These are phyloP conservation scores for Gilbertella persicaria DNA, from an alignment of 371 early-diverging fungal species.

Conservation along the genomic window DNA sequence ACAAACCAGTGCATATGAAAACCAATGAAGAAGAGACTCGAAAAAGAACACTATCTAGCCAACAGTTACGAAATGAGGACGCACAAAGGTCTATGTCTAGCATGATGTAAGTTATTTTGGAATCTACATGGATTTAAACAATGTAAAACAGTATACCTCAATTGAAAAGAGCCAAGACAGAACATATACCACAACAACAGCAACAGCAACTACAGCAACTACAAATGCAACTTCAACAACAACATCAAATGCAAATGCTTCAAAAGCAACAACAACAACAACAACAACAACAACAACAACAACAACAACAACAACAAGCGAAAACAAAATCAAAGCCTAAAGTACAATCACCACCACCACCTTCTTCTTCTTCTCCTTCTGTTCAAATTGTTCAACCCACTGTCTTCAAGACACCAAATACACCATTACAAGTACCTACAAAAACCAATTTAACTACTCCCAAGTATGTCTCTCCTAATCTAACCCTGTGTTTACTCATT, in stretches of 20 bases:
- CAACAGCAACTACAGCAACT: slow-evolving; percentile 10
- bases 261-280: slow-evolving; percentile 11
- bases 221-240: not conserved
- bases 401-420: slow-evolving; percentile 39
- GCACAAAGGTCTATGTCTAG: slow-evolving; percentile 35
- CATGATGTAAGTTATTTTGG: slow-evolving; percentile 24
- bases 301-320: not conserved
- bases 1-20: slow-evolving; percentile 20
- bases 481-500: too few species aligned
- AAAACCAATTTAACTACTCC: slow-evolving; percentile 13
- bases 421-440: slow-evolving; percentile 36
- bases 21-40: not conserved
- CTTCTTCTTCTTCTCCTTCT: not conserved
- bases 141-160: slow-evolving; percentile 17
- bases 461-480: slow-evolving; percentile 3
- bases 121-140: not conserved
- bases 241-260: not conserved
- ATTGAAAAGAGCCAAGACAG: slow-evolving; percentile 24
- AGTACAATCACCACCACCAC: not conserved
- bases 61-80: slow-evolving; percentile 21
- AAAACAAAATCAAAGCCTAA: slow-evolving; percentile 1
- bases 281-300: slow-evolving; percentile 10
- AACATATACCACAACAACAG: slow-evolving; percentile 12
- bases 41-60: slow-evolving; percentile 7
- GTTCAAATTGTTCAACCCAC: slow-evolving; percentile 1